These are phyloP conservation scores for Cetradonia linearis DNA, from an alignment of 495 filamentous ascomycete genomes.

Conservation along the genomic window DNA sequence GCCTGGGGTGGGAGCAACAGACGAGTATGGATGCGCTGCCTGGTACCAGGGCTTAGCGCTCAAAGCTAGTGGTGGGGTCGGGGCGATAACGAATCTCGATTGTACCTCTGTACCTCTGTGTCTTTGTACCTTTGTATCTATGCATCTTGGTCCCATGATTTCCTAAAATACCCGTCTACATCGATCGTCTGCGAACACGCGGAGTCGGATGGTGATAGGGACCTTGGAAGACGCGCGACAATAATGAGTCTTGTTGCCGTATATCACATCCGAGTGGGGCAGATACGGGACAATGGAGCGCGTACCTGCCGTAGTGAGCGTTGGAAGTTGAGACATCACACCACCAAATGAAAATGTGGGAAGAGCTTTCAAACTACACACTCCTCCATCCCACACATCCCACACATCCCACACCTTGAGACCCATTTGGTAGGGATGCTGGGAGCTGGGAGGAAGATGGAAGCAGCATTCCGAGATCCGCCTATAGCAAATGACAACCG, in stretches of 20 bases:
- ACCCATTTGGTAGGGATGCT: not conserved
- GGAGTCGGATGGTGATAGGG: not conserved
- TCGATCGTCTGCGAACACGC: not conserved
- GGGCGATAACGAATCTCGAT: conserved; percentile 10
- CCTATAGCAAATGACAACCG: not conserved
- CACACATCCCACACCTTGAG: not conserved
- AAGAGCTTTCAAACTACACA: not conserved
- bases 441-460: not conserved
- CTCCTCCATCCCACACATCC: not conserved
- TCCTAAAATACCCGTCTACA: no score
- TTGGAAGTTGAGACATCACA: conserved; percentile 3
- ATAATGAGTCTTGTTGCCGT: not conserved
- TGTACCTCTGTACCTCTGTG: not conserved
- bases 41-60: conserved; percentile 8
- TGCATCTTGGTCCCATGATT: no score
- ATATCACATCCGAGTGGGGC: not conserved
- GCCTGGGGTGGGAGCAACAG: not conserved
- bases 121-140: not conserved
- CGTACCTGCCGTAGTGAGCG: conserved; percentile 13
- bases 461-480: conserved; percentile 1
- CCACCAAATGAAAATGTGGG: not conserved
- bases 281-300: not conserved
- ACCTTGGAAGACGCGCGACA: not conserved
- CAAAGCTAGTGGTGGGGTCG: conserved; percentile 1
- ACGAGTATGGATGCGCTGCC: conserved; percentile 1